Percentiles rank a stretch among this genome's conserved stretches.
Conservation (phyloP, 768 basidiomycete genomes). For the Peribolospora kevripleyi region DNA sequence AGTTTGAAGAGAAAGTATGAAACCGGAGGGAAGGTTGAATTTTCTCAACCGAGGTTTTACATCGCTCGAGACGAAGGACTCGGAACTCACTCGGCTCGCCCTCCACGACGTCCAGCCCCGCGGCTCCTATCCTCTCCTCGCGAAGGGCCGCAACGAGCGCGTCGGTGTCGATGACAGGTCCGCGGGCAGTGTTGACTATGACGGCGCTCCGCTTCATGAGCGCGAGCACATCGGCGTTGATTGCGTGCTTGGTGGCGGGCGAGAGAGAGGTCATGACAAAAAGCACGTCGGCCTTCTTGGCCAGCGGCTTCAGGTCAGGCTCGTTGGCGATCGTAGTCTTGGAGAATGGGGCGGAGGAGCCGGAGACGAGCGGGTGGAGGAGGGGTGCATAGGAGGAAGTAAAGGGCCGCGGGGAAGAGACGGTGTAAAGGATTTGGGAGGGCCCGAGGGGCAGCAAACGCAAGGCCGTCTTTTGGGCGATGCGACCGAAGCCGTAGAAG, state of each 20-base stretch:
- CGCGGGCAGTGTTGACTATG: conserved; percentile 63
- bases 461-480: conserved; percentile 56
- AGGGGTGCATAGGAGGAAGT: conserved; percentile 5
- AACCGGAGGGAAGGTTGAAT: no score
- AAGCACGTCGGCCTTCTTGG: conserved; percentile 53
- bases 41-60: no score
- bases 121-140: conserved; percentile 65
- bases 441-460: conserved; percentile 65
- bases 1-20: no score
- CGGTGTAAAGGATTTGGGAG: conserved; percentile 43
- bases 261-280: conserved; percentile 38
- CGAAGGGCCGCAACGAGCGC: conserved; percentile 58
- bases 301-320: conserved; percentile 33
- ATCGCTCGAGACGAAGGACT: no score
- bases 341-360: neutral
- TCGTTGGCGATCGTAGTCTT: conserved; percentile 4
- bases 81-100: conserved; percentile 38
- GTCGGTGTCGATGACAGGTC: conserved; percentile 68
- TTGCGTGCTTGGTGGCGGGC: conserved; percentile 39
- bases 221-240: conserved; percentile 43
- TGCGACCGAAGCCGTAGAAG: conserved; percentile 87
- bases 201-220: conserved; percentile 68
- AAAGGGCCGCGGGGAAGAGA: conserved; percentile 24
- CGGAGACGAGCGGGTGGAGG: conserved; percentile 1
- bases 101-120: conserved; percentile 80